Percentiles rank a stretch among this genome's conserved stretches.
Evolutionary conservation across 768 basidiomycete genomes (phyloP).

Genomic region (Boletus rufocinnamomeus): DNA sequence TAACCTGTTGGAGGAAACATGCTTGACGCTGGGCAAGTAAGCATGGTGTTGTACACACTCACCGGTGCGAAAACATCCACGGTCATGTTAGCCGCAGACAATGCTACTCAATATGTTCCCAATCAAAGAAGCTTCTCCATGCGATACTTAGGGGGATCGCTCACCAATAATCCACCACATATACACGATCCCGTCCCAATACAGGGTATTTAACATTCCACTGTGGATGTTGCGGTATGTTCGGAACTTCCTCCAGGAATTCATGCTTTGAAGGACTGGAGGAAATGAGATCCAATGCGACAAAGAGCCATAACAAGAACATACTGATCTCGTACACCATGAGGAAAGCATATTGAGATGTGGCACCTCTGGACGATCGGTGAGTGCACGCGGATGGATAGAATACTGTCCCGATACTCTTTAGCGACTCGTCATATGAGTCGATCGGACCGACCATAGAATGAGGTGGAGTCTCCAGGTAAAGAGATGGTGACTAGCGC

Average conservation of each 20-base stretch:
- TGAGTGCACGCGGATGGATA: conserved; percentile 22
- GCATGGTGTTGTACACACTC: background rate
- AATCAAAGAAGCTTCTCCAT: background rate
- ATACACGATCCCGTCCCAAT: conserved; percentile 32
- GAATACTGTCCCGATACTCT: conserved; percentile 13
- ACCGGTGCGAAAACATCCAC: conserved; percentile 25
- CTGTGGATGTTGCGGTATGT: conserved; percentile 22
- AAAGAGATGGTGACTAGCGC: conserved; percentile 7
- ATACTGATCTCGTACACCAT: conserved; percentile 26
- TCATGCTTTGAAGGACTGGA: conserved; percentile 29
- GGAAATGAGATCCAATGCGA: background rate
- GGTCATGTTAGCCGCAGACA: conserved; percentile 17
- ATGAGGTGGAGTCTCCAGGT: conserved; percentile 18
- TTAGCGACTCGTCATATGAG: background rate
- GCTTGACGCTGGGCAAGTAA: background rate
- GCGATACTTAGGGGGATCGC: background rate
- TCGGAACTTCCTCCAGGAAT: conserved; percentile 26
- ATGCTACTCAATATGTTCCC: conserved; percentile 4
- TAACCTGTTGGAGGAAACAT: conserved; percentile 7
- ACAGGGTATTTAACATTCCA: conserved; percentile 21
- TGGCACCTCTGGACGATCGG: conserved; percentile 13
- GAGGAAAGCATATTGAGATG: conserved; percentile 16
- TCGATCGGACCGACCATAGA: conserved; percentile 21
- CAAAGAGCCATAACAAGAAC: background rate
- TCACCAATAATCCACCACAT: conserved; percentile 28